A percentile compares a stretch with the other conserved stretches of the same genome.
These are phyloP conservation scores for Avena insularis DNA, from an alignment of 176 grass and related monocot species.

Conservation along the genomic window DNA sequence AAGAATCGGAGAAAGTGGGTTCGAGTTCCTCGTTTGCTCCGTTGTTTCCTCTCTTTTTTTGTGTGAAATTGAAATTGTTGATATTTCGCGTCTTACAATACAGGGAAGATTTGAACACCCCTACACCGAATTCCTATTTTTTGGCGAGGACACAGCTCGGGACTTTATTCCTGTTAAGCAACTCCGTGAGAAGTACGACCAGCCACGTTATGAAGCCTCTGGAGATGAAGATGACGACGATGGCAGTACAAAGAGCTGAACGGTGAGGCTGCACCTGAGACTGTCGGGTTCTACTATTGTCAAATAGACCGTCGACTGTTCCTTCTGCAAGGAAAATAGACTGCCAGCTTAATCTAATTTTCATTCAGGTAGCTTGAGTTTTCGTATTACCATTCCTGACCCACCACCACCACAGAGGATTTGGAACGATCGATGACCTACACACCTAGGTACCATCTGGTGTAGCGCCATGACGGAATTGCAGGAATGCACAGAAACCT, in stretches of 20 bases:
- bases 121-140: slow-evolving; percentile 89
- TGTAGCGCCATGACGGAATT: neutral
- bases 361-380: slow-evolving; percentile 12
- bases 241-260: slow-evolving; percentile 42
- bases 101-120: slow-evolving; percentile 90
- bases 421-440: neutral
- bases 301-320: neutral
- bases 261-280: slow-evolving; percentile 24
- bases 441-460: neutral
- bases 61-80: slow-evolving; percentile 16
- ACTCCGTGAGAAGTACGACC: slow-evolving; percentile 88
- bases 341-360: neutral
- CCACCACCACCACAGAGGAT: neutral
- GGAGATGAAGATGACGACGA: slow-evolving; percentile 56
- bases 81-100: slow-evolving; percentile 11
- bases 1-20: slow-evolving; percentile 66
- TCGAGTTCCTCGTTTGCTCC: slow-evolving; percentile 6
- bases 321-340: slow-evolving; percentile 2
- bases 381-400: neutral
- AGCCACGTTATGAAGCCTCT: slow-evolving; percentile 75
- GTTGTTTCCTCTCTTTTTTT: neutral
- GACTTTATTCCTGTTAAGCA: slow-evolving; percentile 96
- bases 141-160: slow-evolving; percentile 70
- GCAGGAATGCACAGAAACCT: neutral
- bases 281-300: neutral